phyloP scores from a whole-genome alignment of 2,329 filamentous ascomycete species.

The Xylaria sp. region DNA sequence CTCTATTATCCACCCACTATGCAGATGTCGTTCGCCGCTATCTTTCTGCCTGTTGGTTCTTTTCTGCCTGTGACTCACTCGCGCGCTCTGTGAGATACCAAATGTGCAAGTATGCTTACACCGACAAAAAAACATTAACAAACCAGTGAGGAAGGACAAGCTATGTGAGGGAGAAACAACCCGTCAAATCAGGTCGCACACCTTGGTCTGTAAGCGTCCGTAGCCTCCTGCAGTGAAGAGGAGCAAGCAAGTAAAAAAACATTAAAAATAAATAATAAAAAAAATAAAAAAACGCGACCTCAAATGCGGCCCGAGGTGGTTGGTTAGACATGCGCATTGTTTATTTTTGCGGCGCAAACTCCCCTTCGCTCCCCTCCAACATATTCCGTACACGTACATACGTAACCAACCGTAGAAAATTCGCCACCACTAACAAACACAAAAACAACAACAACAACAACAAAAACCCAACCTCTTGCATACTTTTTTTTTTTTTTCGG shows the following conservation, averaged over 20 bases:
- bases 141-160: neutral
- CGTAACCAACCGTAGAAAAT: neutral
- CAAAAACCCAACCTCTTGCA: constrained; percentile 13
- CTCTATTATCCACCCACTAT: constrained; percentile 16
- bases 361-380: neutral
- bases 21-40: constrained; percentile 22
- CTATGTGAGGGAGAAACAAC: neutral
- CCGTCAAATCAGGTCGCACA: constrained; percentile 24
- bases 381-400: constrained; percentile 17
- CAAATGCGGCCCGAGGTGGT: constrained; percentile 34
- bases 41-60: constrained; percentile 21
- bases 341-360: neutral
- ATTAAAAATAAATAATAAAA: neutral
- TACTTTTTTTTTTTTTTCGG: constrained; percentile 26
- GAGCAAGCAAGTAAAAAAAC: constrained; percentile 9
- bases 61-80: constrained; percentile 23
- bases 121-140: constrained; percentile 12
- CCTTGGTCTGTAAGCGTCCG: constrained; percentile 30
- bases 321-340: constrained; percentile 6
- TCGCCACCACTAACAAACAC: constrained; percentile 13
- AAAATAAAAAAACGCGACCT: constrained; percentile 32
- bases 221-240: constrained; percentile 31
- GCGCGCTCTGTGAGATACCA: neutral
- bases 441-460: constrained; percentile 8
- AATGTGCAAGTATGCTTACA: constrained; percentile 13